Percentiles rank a stretch among this genome's conserved stretches.
phyloP scores from a whole-genome alignment of 2,329 filamentous ascomycete species.

The Venturia oleaginea region DNA sequence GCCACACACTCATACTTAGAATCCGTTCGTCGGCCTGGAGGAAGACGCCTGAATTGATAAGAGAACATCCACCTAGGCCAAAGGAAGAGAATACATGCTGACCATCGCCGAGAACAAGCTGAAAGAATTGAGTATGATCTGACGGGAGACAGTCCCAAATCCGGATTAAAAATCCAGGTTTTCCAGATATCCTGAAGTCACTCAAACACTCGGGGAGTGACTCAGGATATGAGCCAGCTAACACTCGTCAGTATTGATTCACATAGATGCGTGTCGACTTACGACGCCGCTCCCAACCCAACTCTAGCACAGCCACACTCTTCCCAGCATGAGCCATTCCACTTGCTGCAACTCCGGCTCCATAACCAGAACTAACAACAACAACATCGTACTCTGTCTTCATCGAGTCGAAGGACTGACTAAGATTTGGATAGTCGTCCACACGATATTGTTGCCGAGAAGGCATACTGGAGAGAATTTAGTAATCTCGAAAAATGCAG shows the following conservation, averaged over 20 bases:
- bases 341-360: conserved; percentile 56
- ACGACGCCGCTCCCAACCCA: conserved; percentile 55
- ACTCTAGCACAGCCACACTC: conserved; percentile 55
- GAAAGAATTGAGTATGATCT: conserved; percentile 53
- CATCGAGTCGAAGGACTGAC: conserved; percentile 47
- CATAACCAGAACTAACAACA: conserved; percentile 61
- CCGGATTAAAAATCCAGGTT: conserved; percentile 30
- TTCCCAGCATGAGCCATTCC: conserved; percentile 53
- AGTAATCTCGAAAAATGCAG: too few species aligned
- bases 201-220: conserved; percentile 37
- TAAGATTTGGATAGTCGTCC: conserved; percentile 10
- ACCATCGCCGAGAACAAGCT: conserved; percentile 53
- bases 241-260: background rate
- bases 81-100: conserved; percentile 55
- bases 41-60: conserved; percentile 61
- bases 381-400: conserved; percentile 53
- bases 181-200: conserved; percentile 50
- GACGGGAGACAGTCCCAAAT: conserved; percentile 22
- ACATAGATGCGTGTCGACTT: background rate
- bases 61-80: conserved; percentile 55
- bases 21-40: conserved; percentile 49
- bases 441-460: too few species aligned
- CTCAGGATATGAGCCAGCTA: conserved; percentile 51
- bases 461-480: too few species aligned
- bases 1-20: conserved; percentile 48